phyloP scores from a whole-genome alignment of 2,329 filamentous ascomycete species.

The Phialemonium atrogriseum region DNA sequence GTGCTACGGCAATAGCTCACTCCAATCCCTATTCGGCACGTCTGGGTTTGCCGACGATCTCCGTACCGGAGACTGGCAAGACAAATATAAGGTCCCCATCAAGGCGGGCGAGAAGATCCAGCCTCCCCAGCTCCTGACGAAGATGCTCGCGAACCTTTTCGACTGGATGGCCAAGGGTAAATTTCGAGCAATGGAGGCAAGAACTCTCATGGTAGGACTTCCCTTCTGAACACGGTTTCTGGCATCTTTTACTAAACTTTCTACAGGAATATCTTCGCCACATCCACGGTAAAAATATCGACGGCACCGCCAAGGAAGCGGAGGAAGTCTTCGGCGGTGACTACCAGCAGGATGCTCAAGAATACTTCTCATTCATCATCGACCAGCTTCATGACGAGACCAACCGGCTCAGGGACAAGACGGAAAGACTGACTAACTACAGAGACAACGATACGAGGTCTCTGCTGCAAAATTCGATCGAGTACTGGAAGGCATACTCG shows the following conservation, averaged over 20 bases:
- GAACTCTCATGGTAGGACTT: conserved; percentile 47
- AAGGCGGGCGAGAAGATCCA: conserved; percentile 48
- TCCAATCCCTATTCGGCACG: conserved; percentile 77
- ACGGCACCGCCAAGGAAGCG: conserved; percentile 16
- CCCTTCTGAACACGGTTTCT: conserved; percentile 12
- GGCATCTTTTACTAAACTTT: conserved; percentile 8
- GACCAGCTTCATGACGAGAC: conserved; percentile 81
- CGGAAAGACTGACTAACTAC: conserved; percentile 12
- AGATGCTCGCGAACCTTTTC: conserved; percentile 51
- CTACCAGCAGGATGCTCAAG: conserved; percentile 83
- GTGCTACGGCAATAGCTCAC: conserved; percentile 87
- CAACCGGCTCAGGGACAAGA: conserved; percentile 47
- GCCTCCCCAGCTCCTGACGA: conserved; percentile 50
- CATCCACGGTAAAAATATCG: conserved; percentile 39
- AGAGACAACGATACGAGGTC: conserved; percentile 12
- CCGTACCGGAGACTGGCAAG: conserved; percentile 49
- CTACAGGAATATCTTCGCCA: conserved; percentile 53
- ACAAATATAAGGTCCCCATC: conserved; percentile 58
- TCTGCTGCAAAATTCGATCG: conserved; percentile 49
- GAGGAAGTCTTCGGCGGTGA: conserved; percentile 60
- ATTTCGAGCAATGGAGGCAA: conserved; percentile 41
- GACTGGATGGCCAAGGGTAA: conserved; percentile 46
- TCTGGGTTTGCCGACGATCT: conserved; percentile 57
- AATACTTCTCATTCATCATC: conserved; percentile 78
- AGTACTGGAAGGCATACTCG: conserved; percentile 67